Evolutionary conservation across 495 filamentous ascomycete species (phyloP), one percentile per base, ranked within the genome.

Genomic region (Penicillium manginii): DNA sequence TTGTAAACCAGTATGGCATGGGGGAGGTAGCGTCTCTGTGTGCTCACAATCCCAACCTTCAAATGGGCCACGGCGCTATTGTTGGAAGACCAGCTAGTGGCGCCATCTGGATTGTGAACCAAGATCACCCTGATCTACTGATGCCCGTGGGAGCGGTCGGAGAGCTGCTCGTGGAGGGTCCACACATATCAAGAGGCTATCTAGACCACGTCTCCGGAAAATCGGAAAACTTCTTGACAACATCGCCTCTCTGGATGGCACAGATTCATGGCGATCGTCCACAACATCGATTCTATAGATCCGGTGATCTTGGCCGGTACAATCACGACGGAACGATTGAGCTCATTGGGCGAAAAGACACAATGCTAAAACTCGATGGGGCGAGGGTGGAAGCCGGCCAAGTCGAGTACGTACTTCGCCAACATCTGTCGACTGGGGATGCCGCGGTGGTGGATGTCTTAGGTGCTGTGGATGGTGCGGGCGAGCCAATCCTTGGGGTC

Each of bases 301-400:
- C 91, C 6, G 91, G 91, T 0, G 91, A 96, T 64, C 73, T 94
- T 3, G 91, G 91, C 14, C 79, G 91, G 1, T 79, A 91, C 18
- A 76, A 88, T 10, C 80, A 89, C 52, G 86, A 93, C 62, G 84
- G 80, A 4, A 86, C 82, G 12, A 86, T 94, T 50, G 84, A 89
- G 49, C 90, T 92, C 51, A 69, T 90, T 9, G 91, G 91, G 2
- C 82, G 91, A 11, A 85, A 84, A 2, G 91, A 96, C 64, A 87
- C 90, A 54, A 88, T 93, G 69, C 82, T 93, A 22, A 96, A 96
- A 67, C 78, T 96, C 0, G 80, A 90, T 11, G 91, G 91, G 0
- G 88, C 91, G 58, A 78, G 91, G 7, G 77, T 96, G 0, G 90
- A 96, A 63, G 84, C 91, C 53, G 83, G 83, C 2, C 90, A 96